Evolutionary conservation across 768 basidiomycete species (phyloP), one percentile per base, ranked within the genome.

Genomic region (Hebeloma cylindrosporum): DNA sequence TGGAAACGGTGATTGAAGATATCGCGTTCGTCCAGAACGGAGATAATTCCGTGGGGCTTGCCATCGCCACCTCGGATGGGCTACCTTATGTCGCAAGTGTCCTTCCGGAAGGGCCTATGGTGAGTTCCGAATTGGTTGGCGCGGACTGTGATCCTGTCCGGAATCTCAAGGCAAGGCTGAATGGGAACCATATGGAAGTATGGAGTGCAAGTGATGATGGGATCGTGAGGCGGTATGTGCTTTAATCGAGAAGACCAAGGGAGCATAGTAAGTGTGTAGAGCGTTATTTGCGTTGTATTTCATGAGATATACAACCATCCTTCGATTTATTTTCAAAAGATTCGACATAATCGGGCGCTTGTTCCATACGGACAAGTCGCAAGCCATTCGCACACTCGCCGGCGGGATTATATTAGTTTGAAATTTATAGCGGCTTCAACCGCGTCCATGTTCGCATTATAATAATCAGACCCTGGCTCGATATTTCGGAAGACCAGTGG

Each of bases 151-250:
- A 85, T 57, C 69, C 77, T 6, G 75, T 82, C 21, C 64, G 78
- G 28, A 60, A 64, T 32, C 62, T 82, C 5, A 57, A 65, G 26
- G 67, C 66, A 9, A 43, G 57, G 17, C 31, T 25, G 7, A 21
- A 39, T 14, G 38, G 40, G 5, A 51, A 40, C 3, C 34, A 42
- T 16, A 48, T 45, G n/a, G 57, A 60, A 22, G 51, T 61, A 0
- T 57, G 58, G 63, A 76, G 66, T 43, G 79, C 79, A 7, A 74
- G 78, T 32, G 81, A 85, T 51, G 84, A 85, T 64, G 81, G 79
- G 0, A 56, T 83, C 26, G 79, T 85, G 0, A 67, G 81, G 48
- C 54, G 69, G 51, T 83, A 81, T 60, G 34, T 47, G 7, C 28
- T 52, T 10, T 54, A 31, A 41, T 26, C 22, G 8, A 34, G 34